These are phyloP conservation scores for Nannochloropsis salina DNA, from an alignment of 108 stramenopile species.

Conservation along the genomic window DNA sequence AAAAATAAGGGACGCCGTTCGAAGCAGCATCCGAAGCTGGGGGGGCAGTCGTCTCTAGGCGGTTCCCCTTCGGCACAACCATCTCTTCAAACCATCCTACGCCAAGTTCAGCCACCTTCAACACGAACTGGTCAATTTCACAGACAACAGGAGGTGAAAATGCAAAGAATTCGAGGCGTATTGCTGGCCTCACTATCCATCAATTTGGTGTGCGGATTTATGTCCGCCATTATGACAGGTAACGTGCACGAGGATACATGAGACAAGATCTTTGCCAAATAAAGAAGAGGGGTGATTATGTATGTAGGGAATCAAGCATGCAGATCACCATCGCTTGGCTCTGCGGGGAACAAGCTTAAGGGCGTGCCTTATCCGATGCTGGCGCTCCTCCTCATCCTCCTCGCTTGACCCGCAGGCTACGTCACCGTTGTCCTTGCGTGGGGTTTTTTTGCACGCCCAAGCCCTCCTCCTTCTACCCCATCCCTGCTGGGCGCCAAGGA, in stretches of 20 bases:
- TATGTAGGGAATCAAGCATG: background rate
- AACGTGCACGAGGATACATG: no score
- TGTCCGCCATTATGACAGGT: background rate
- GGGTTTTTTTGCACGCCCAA: background rate
- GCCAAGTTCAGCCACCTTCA: background rate
- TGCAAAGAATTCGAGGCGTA: slow-evolving; percentile 12
- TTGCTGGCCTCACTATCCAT: background rate
- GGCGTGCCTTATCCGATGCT: background rate
- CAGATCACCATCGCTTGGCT: no score
- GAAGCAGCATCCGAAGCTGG: background rate
- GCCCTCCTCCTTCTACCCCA: background rate
- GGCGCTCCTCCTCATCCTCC: background rate
- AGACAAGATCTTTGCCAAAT: no score
- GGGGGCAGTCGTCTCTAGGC: background rate
- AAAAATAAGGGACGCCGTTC: background rate
- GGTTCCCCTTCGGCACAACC: background rate
- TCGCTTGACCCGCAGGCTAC: background rate
- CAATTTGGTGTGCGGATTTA: background rate
- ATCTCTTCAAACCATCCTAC: slow-evolving; percentile 5
- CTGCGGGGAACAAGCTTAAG: no score
- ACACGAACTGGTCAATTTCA: background rate
- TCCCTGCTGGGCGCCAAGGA: slow-evolving; percentile 16
- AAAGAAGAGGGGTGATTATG: no score
- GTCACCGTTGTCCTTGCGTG: background rate
- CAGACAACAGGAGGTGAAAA: slow-evolving; percentile 20